Conservation (phyloP, 73 alveolate species). For the Stentor roeselii region DNA sequence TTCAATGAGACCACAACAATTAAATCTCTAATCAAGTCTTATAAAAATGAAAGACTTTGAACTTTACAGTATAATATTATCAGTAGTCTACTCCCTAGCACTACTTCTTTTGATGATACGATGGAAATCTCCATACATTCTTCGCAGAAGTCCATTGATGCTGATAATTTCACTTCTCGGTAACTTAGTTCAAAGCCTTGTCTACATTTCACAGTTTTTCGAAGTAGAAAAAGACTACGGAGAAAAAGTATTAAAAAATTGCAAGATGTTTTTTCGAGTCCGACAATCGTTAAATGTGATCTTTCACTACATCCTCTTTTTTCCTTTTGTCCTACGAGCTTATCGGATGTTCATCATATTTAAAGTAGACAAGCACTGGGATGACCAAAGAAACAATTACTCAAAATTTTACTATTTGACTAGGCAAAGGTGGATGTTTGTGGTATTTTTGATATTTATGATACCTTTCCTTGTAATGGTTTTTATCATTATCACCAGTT, state of each 20-base stretch:
- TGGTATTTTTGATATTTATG: background rate
- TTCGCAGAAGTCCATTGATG: background rate
- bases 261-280: background rate
- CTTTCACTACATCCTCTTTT: background rate
- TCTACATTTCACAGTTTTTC: background rate
- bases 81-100: background rate
- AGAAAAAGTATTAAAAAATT: background rate
- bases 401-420: too few species aligned
- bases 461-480: background rate
- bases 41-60: background rate
- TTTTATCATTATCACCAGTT: background rate
- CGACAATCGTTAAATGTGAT: background rate
- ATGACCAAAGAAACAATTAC: background rate
- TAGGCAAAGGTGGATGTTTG: background rate
- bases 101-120: background rate
- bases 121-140: background rate
- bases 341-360: background rate
- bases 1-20: too few species aligned
- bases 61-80: background rate
- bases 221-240: background rate
- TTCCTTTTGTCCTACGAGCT: background rate
- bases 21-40: too few species aligned
- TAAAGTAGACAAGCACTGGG: background rate
- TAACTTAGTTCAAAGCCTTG: background rate
- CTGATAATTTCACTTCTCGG: background rate